Conservation (phyloP, 78 protist genomes). For the Chrysochromulina tobinii region DNA sequence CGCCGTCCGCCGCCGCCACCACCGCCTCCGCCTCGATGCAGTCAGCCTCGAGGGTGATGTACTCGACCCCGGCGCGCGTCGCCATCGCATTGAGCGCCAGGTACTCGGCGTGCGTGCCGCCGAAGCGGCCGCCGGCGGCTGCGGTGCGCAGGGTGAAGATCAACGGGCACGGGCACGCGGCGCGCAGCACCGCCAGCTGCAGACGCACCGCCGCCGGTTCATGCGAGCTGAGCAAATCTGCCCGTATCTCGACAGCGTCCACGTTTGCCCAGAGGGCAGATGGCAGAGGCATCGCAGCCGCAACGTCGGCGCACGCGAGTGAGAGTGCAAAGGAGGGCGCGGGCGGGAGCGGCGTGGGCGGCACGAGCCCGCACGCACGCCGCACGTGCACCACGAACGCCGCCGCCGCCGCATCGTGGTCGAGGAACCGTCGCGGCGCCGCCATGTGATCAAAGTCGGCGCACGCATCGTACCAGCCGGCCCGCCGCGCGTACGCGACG, state of each 20-base stretch:
- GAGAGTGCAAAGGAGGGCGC: conserved; percentile 37
- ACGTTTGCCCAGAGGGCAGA: neutral
- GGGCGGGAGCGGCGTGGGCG: neutral
- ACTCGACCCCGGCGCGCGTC: no score
- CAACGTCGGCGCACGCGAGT: conserved; percentile 32
- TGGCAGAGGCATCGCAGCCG: neutral
- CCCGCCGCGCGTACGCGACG: conserved; percentile 26
- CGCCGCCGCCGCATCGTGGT: neutral
- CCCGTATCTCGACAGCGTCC: conserved; percentile 66
- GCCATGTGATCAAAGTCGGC: neutral
- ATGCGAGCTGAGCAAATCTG: conserved; percentile 44
- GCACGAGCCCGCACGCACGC: neutral
- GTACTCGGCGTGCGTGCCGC: neutral
- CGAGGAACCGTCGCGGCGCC: neutral
- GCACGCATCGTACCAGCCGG: conserved; percentile 28
- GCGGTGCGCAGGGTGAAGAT: conserved; percentile 59
- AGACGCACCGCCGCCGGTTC: neutral
- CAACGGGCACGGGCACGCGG: conserved; percentile 30
- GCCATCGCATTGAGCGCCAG: neutral
- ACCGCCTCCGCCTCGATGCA: no score
- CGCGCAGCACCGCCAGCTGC: conserved; percentile 51
- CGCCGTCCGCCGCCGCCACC: no score
- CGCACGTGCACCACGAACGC: neutral
- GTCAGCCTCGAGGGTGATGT: no score
- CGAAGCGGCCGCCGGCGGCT: conserved; percentile 62